Conservation (phyloP, 306 rosid genomes). For the Pyrus pyrifolia region DNA sequence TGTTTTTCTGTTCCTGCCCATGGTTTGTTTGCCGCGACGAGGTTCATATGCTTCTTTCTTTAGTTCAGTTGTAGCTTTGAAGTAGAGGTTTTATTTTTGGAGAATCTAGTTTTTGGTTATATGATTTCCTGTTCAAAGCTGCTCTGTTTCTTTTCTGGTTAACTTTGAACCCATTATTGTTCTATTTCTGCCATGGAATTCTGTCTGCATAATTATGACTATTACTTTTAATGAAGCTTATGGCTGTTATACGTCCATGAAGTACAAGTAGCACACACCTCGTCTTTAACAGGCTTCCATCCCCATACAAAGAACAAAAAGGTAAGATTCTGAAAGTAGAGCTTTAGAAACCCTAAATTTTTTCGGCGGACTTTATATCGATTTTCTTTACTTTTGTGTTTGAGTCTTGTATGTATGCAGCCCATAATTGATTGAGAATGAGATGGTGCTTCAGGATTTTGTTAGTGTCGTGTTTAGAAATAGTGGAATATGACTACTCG, state of each 20-base stretch:
- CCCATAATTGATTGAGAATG: not conserved
- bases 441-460: not conserved
- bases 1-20: constrained; percentile 29
- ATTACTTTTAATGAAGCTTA: too few relatives aligned
- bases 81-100: not conserved
- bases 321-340: too few relatives aligned
- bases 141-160: not conserved
- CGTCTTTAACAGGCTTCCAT: too few relatives aligned
- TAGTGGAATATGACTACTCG: not conserved
- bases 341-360: too few relatives aligned
- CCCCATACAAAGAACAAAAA: too few relatives aligned
- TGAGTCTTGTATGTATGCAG: not conserved
- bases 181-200: not conserved
- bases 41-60: not conserved
- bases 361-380: too few relatives aligned
- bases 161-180: not conserved
- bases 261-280: too few relatives aligned
- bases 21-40: constrained; percentile 40
- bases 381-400: not conserved
- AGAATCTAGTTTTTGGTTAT: not conserved
- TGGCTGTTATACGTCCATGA: not conserved
- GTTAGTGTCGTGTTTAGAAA: not conserved
- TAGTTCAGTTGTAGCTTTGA: not conserved
- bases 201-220: not conserved
- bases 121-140: not conserved